Percentiles rank a stretch among this genome's conserved stretches.
Evolutionary conservation across 2,329 filamentous ascomycete genomes (phyloP).

Genomic region (Penicillium olsonii): DNA sequence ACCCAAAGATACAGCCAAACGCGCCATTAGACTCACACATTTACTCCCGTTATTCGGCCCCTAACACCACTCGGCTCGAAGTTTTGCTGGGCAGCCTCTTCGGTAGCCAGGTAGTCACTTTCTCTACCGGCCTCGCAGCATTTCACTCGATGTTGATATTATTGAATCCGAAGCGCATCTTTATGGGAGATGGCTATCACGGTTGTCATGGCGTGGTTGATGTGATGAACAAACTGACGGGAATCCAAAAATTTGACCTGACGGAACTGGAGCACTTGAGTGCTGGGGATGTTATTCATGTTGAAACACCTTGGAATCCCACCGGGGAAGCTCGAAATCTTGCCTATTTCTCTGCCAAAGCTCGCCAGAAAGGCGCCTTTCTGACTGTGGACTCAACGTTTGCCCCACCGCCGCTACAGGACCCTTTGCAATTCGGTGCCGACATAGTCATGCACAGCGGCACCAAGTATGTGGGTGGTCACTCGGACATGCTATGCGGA

Average conservation of each 20-base stretch:
- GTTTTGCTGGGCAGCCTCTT: background rate
- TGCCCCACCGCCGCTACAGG: slow-evolving; percentile 81
- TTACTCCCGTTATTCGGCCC: slow-evolving; percentile 16
- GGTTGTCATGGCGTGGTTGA: slow-evolving; percentile 83
- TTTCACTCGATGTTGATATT: slow-evolving; percentile 86
- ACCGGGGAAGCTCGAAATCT: slow-evolving; percentile 77
- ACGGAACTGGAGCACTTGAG: slow-evolving; percentile 65
- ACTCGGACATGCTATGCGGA: slow-evolving; percentile 89
- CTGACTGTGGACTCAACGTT: slow-evolving; percentile 78
- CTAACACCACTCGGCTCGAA: slow-evolving; percentile 14
- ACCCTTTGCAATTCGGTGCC: slow-evolving; percentile 76
- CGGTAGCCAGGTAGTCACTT: slow-evolving; percentile 58
- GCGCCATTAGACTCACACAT: slow-evolving; percentile 11
- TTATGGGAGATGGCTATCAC: slow-evolving; percentile 85
- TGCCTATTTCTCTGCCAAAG: background rate
- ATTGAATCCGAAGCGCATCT: slow-evolving; percentile 77
- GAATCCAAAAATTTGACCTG: slow-evolving; percentile 69
- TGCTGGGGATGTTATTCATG: slow-evolving; percentile 77
- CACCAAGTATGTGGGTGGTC: slow-evolving; percentile 93
- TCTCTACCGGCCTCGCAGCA: slow-evolving; percentile 79
- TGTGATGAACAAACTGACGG: slow-evolving; percentile 72
- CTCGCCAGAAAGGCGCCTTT: slow-evolving; percentile 46
- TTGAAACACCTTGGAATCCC: slow-evolving; percentile 92
- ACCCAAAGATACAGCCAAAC: slow-evolving; percentile 14
- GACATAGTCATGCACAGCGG: slow-evolving; percentile 88